Base-by-base conservation (phyloP, 177 flowering plant genomes). In the Vitis hybrid region DNA sequence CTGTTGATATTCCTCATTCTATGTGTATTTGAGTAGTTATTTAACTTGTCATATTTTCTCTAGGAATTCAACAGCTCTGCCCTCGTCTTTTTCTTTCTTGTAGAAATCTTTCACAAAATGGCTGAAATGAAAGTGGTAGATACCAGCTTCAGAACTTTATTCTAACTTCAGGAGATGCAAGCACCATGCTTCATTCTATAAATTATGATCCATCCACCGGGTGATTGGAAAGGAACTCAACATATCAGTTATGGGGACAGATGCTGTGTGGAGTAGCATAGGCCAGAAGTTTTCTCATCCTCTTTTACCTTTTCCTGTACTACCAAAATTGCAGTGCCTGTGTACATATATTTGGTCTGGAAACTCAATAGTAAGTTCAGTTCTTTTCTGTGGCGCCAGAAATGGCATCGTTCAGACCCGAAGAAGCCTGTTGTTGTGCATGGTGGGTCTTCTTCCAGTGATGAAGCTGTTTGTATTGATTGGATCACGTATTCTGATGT, bases 311-410 rank as follows among this genome's bases (percentile, higher is more conserved):
- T 33, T 52, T 9, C 18, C 50, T 52, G 48, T 57, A 14, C 31
- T 39, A 57, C 49, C 2, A 7, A 63, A 39, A 10, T 29, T 15
- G 66, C 13, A 14, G 60, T 72, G 70, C 65, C 16, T 72, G 9
- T 72, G 75, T 72, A 67, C 61, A 67, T 72, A 67, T 60, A 67
- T 61, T 53, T 51, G 61, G 64, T 62, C 58, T 29, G 50, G 56
- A 45, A 69, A 58, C 55, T 59, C 18, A 2, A 26, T 39, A 64
- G 59, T 29, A 22, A 22, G 26, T 22, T 22, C 26, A 50, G 52
- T 51, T 60, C 20, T 69, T 69, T 57, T 51, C 58, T 50, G 16
- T 71, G 59, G 45, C 1, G 31, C 51, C 1, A 52, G 10, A 69
- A 22, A 22, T 16, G 31, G 62, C 62, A 39, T 33, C 61, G 20